A percentile compares a stretch with the other conserved stretches of the same genome.
Conservation (phyloP, 2,329 filamentous ascomycete genomes). For the Cladorrhinum sp. region DNA sequence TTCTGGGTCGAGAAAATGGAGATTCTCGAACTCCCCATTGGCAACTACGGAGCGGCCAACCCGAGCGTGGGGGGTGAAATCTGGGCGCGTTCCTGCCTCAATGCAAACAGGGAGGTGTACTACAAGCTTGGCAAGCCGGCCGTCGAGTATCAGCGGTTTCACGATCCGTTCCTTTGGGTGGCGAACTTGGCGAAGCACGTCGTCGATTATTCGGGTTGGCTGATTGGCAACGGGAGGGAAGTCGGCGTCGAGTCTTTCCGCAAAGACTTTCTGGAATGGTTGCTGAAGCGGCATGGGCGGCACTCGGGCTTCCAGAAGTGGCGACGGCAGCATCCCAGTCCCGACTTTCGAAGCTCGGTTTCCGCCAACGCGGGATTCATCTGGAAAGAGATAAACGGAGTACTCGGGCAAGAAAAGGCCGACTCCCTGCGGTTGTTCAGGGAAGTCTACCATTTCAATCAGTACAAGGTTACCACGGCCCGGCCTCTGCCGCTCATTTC, state of each 20-base stretch:
- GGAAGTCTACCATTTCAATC: conserved; percentile 43
- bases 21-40: conserved; percentile 61
- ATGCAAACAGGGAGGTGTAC: conserved; percentile 49
- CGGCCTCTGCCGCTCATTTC: conserved; percentile 1
- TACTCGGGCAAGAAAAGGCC: conserved; percentile 36
- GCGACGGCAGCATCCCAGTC: conserved; percentile 44
- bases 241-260: conserved; percentile 58
- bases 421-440: conserved; percentile 44
- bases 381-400: conserved; percentile 58
- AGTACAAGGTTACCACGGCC: conserved; percentile 29
- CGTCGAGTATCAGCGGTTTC: conserved; percentile 59
- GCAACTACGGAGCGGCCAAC: conserved; percentile 56
- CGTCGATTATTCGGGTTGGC: conserved; percentile 58
- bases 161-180: conserved; percentile 65
- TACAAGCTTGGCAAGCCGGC: conserved; percentile 60
- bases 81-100: conserved; percentile 59
- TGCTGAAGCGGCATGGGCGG: conserved; percentile 42
- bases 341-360: conserved; percentile 63
- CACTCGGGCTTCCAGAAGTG: conserved; percentile 50
- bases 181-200: conserved; percentile 68
- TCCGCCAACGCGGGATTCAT: conserved; percentile 61
- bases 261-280: conserved; percentile 55
- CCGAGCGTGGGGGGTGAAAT: conserved; percentile 51
- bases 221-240: conserved; percentile 29
- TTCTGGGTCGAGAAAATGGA: conserved; percentile 54